These are phyloP conservation scores for Phanerochaete carnosa DNA, from an alignment of 768 basidiomycete genomes.

Conservation along the genomic window DNA sequence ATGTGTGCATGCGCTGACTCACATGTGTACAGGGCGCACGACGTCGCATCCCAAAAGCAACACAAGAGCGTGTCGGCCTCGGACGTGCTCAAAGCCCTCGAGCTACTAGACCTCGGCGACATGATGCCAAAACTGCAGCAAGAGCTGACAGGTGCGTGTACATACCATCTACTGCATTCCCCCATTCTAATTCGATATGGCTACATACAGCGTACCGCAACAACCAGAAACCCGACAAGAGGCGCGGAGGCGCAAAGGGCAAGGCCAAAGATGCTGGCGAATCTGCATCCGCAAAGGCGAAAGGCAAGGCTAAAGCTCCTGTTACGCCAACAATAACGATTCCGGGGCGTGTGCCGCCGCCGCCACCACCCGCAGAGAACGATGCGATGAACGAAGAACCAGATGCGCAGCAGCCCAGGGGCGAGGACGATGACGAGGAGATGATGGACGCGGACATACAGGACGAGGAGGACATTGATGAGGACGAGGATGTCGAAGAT, in stretches of 20 bases:
- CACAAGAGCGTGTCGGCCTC: conserved; percentile 89
- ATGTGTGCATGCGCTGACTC: neutral
- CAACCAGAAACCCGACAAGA: conserved; percentile 57
- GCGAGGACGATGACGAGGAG: conserved; percentile 35
- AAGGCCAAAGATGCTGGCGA: conserved; percentile 24
- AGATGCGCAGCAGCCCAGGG: conserved; percentile 24
- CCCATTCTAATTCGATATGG: neutral
- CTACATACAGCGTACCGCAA: conserved; percentile 58
- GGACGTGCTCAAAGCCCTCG: conserved; percentile 85
- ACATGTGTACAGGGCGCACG: conserved; percentile 63
- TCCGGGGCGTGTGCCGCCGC: conserved; percentile 1
- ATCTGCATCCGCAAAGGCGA: conserved; percentile 26
- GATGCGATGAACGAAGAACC: conserved; percentile 15
- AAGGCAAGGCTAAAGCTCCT: conserved; percentile 31
- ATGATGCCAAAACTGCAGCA: conserved; percentile 57
- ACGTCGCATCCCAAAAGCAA: conserved; percentile 78
- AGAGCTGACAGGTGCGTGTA: conserved; percentile 58
- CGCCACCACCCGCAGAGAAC: conserved; percentile 9
- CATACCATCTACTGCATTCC: neutral
- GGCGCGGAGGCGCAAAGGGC: conserved; percentile 23
- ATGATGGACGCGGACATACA: conserved; percentile 22
- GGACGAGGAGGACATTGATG: conserved; percentile 21
- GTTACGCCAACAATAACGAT: conserved; percentile 7
- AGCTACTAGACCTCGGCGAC: conserved; percentile 73
- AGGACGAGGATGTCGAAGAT: conserved; percentile 27